Percentiles rank a stretch among this genome's conserved stretches.
Conservation (phyloP, 192 early-diverging fungal genomes). For the Geosiphon pyriformis region DNA sequence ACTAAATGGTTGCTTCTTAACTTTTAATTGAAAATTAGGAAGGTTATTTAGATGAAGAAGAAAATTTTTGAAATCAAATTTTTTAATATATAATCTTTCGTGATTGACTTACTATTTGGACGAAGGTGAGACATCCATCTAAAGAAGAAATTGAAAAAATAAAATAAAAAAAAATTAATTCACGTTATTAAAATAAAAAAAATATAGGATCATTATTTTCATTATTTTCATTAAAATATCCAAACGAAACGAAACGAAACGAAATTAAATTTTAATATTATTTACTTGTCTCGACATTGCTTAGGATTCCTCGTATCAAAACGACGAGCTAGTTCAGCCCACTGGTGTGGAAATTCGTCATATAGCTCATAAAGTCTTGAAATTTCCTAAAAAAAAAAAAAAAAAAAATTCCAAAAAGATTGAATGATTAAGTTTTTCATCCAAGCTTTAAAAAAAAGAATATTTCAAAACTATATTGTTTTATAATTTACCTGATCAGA, state of each 20-base stretch:
- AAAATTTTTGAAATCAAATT: no score
- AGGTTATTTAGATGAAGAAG: not conserved
- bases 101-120: conserved; percentile 5
- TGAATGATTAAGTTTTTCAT: no score
- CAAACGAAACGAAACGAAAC: no score
- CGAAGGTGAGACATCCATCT: conserved; percentile 1
- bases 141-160: not conserved
- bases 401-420: no score
- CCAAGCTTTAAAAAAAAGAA: not conserved
- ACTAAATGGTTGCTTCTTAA: not conserved
- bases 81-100: no score
- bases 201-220: not conserved
- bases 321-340: not conserved
- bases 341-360: not conserved
- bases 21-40: not conserved
- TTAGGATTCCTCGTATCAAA: not conserved
- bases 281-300: conserved; percentile 7
- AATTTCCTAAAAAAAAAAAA: not conserved
- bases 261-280: not conserved
- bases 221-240: no score
- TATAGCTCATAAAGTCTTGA: not conserved
- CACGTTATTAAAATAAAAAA: no score
- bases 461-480: not conserved
- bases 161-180: not conserved
- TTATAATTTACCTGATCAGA: not conserved